Conservation (phyloP, 169 alveolate genomes). For the Theileria annulata region DNA sequence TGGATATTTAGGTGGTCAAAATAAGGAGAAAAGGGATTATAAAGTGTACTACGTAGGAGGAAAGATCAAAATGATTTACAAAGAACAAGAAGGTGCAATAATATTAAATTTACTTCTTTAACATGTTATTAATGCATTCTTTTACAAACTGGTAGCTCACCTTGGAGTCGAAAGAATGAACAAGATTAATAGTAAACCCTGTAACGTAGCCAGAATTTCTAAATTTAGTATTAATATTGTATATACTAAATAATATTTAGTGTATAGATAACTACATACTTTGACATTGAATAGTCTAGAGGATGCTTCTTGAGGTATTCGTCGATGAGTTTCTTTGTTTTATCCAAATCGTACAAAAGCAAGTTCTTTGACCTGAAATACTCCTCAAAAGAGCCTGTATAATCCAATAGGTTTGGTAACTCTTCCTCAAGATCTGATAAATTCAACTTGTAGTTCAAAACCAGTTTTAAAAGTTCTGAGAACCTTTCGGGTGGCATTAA, state of each 20-base stretch:
- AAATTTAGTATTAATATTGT: neutral
- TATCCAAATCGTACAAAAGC: conserved; percentile 20
- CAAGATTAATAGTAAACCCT: neutral
- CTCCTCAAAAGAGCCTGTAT: conserved; percentile 32
- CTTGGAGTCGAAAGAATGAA: conserved; percentile 1
- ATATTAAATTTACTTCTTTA: conserved; percentile 7
- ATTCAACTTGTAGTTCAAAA: conserved; percentile 24
- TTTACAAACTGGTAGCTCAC: conserved; percentile 12
- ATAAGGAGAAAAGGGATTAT: neutral
- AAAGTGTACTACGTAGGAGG: conserved; percentile 8
- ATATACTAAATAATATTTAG: neutral
- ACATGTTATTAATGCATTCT: neutral
- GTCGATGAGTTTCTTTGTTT: conserved; percentile 28
- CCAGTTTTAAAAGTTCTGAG: conserved; percentile 30
- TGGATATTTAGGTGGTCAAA: neutral
- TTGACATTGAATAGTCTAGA: neutral
- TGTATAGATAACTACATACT: conserved; percentile 6
- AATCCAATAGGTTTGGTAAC: conserved; percentile 20
- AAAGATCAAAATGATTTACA: neutral
- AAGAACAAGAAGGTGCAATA: neutral
- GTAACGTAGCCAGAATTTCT: conserved; percentile 4
- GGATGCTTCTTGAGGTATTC: conserved; percentile 11
- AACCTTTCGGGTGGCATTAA: conserved; percentile 31
- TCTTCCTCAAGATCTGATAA: conserved; percentile 22
- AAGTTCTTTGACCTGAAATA: conserved; percentile 25